Evolutionary conservation across 306 rosid genomes (phyloP).

Genomic region (Inga oerstediana): DNA sequence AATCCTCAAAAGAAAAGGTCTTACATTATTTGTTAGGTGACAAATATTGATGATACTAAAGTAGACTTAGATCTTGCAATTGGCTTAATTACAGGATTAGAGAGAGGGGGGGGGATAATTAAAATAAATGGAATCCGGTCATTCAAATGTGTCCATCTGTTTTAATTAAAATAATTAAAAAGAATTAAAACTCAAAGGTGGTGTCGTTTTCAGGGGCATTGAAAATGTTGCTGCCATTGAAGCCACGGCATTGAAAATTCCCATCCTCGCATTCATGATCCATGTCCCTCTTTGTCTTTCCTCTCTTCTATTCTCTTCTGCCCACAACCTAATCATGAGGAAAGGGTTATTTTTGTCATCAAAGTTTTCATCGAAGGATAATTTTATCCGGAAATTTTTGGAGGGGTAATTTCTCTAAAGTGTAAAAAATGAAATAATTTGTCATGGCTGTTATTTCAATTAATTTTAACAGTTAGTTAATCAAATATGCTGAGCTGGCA

Average conservation of each 20-base stretch:
- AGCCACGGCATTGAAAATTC: background rate
- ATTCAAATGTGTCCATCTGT: background rate
- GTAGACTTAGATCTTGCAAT: background rate
- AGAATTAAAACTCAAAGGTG: background rate
- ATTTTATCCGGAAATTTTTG: no score
- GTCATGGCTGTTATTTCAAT: rapidly evolving
- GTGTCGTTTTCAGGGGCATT: background rate
- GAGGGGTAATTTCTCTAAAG: no score
- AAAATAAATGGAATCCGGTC: background rate
- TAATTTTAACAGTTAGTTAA: no score
- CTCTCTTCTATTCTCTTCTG: background rate
- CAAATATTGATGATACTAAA: background rate
- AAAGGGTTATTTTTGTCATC: no score
- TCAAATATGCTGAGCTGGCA: rapidly evolving
- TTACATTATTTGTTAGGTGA: background rate
- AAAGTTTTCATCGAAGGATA: no score
- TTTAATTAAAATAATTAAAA: background rate
- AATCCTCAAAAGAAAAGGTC: no score
- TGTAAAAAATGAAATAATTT: no score
- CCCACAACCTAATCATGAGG: background rate
- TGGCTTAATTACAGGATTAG: background rate
- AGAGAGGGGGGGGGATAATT: background rate
- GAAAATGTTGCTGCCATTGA: background rate
- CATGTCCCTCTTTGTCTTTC: background rate
- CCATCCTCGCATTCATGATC: background rate